Conservation (phyloP, 2,329 filamentous ascomycete species). For the Rhynchosporium agropyri region DNA sequence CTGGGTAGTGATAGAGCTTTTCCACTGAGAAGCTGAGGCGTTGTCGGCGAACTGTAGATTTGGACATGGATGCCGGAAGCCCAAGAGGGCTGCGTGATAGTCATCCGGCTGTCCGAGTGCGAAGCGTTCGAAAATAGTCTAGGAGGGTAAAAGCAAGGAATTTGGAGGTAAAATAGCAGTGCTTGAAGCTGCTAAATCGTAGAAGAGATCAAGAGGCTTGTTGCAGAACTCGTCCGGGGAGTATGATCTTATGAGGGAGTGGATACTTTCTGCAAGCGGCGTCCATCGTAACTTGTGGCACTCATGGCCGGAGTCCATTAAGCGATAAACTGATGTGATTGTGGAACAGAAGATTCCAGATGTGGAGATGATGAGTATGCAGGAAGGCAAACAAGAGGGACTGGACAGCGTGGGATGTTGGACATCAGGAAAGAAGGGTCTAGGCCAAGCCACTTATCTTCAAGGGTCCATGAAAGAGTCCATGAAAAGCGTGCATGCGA, state of each 20-base stretch:
- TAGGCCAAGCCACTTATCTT: neutral
- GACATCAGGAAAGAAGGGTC: neutral
- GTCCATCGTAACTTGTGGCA: neutral
- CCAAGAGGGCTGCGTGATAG: neutral
- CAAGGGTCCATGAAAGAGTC: too few relatives aligned
- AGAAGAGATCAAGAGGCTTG: neutral
- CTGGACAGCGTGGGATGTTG: neutral
- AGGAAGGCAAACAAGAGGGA: neutral
- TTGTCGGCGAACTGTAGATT: neutral
- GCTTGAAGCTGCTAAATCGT: too few relatives aligned
- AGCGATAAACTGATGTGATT: neutral
- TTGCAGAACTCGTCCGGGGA: neutral
- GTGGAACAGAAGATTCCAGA: constrained; percentile 3
- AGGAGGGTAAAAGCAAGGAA: too few relatives aligned
- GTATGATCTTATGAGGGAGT: neutral
- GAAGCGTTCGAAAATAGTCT: neutral
- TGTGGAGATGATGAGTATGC: neutral
- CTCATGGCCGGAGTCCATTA: neutral
- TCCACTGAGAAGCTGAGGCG: neutral
- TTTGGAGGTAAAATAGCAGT: too few relatives aligned
- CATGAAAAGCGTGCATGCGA: neutral
- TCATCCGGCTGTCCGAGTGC: neutral
- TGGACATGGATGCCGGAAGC: neutral
- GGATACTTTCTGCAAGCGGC: neutral
- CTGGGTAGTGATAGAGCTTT: neutral